Conservation (phyloP, 441 rosid species). For the Erodium trifolium region DNA sequence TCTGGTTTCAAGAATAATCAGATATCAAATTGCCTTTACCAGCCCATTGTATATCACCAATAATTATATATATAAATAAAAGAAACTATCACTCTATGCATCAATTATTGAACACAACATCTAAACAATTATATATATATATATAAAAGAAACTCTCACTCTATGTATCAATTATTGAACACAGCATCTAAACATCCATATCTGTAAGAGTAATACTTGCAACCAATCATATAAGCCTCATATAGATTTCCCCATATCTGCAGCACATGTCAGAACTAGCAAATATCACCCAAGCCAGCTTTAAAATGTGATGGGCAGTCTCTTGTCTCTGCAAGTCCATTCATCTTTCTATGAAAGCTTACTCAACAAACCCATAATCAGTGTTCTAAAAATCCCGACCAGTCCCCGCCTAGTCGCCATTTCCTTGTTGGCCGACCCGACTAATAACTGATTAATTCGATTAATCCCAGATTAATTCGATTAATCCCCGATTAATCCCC, state of each 20-base stretch:
- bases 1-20: background rate
- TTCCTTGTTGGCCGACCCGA: too few species aligned
- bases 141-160: background rate
- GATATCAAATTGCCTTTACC: background rate
- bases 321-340: background rate
- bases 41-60: constrained; percentile 3
- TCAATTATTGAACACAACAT: background rate
- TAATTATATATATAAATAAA: background rate
- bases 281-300: background rate
- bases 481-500: too few species aligned
- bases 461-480: too few species aligned
- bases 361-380: background rate
- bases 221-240: background rate
- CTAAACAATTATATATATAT: background rate
- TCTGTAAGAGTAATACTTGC: background rate
- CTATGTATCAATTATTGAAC: background rate
- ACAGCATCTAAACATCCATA: background rate
- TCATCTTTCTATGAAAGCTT: background rate
- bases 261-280: background rate
- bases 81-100: background rate
- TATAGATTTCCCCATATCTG: background rate
- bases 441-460: too few species aligned
- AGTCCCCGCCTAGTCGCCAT: too few species aligned
- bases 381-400: too few species aligned
- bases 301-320: background rate